Evolutionary conservation across 441 rosid genomes (phyloP).

Genomic region (Dalechampia spathulata): DNA sequence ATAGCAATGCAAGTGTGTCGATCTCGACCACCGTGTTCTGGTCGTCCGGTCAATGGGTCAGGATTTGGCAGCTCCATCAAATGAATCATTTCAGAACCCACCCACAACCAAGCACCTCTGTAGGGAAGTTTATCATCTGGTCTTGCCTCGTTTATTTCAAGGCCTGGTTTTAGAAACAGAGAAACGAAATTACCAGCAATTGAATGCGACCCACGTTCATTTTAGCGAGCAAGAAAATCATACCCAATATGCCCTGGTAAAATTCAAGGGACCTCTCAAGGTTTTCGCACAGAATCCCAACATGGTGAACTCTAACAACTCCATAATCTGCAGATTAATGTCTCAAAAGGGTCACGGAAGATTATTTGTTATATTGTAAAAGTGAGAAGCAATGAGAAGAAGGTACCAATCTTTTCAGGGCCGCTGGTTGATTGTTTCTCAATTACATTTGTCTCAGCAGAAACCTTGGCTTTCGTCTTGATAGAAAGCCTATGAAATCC

Average conservation of each 20-base stretch:
- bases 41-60: conserved; percentile 84
- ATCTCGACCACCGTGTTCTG: conserved; percentile 89
- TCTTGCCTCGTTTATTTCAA: conserved; percentile 88
- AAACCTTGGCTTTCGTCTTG: conserved; percentile 37
- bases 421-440: conserved; percentile 39
- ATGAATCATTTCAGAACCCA: conserved; percentile 97
- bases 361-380: neutral
- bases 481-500: conserved; percentile 25
- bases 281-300: conserved; percentile 75
- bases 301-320: conserved; percentile 76
- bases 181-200: neutral
- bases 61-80: conserved; percentile 98
- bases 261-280: conserved; percentile 81
- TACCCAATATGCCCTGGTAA: conserved; percentile 72
- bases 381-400: neutral
- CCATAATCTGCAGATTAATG: conserved; percentile 55
- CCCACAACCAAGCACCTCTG: conserved; percentile 98
- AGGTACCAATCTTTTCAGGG: conserved; percentile 44
- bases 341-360: neutral
- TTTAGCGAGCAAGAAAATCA: neutral
- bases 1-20: conserved; percentile 90
- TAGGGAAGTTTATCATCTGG: conserved; percentile 93
- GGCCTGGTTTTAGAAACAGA: conserved; percentile 38
- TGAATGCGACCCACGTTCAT: neutral
- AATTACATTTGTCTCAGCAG: conserved; percentile 40